These are phyloP conservation scores for Priceomyces carsonii DNA, from an alignment of 805 yeast species.

Conservation along the genomic window DNA sequence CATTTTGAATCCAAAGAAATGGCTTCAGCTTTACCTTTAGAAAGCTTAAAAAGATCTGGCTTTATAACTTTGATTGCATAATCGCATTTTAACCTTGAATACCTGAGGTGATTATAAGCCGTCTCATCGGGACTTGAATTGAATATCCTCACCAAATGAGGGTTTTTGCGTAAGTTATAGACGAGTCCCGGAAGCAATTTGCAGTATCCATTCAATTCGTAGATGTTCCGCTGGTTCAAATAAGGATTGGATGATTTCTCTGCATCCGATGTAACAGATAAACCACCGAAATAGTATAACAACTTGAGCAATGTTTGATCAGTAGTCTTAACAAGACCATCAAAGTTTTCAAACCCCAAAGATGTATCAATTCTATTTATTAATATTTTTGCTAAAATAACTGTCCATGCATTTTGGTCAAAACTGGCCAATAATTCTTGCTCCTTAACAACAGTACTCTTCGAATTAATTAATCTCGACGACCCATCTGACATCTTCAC, in stretches of 20 bases:
- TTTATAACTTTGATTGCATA: conserved; percentile 24
- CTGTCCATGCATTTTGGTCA: conserved; percentile 31
- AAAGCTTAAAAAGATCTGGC: conserved; percentile 27
- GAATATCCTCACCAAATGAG: conserved; percentile 36
- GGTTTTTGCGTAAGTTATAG: conserved; percentile 36
- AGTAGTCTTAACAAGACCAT: conserved; percentile 16
- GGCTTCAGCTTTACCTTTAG: conserved; percentile 1
- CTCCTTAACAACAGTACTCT: conserved; percentile 25
- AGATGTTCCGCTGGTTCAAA: conserved; percentile 13
- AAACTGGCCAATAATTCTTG: conserved; percentile 27
- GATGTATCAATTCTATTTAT: conserved; percentile 35
- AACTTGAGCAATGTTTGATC: conserved; percentile 28
- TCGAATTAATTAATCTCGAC: conserved; percentile 14
- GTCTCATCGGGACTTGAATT: conserved; percentile 49
- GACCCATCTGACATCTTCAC: conserved; percentile 16
- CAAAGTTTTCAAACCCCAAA: conserved; percentile 32
- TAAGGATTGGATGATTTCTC: conserved; percentile 22
- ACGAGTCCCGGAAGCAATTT: conserved; percentile 28
- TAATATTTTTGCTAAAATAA: conserved; percentile 30
- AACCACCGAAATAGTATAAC: conserved; percentile 29
- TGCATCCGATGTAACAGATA: conserved; percentile 10
- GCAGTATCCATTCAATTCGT: conserved; percentile 27
- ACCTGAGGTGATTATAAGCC: conserved; percentile 38
- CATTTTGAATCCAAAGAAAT: conserved; percentile 20
- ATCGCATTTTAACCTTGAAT: conserved; percentile 17